Conservation (phyloP, 1,284 basidiomycete species). For the Ceratobasidium sp. region DNA sequence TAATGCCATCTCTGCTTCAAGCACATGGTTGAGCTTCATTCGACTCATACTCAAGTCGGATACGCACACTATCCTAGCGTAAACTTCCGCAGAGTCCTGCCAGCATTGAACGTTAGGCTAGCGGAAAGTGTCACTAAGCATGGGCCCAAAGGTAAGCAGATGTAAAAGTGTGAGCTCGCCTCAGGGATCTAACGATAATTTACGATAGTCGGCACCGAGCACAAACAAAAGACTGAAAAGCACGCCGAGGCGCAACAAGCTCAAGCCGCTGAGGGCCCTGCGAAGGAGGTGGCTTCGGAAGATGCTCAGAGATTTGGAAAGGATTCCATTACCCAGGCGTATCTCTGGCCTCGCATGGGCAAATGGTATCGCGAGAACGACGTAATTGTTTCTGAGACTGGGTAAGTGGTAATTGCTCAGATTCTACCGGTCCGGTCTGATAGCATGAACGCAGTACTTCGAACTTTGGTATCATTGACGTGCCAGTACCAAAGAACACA, state of each 20-base stretch:
- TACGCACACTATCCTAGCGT: slow-evolving; percentile 51
- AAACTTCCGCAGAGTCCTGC: slow-evolving; percentile 54
- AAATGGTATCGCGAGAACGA: slow-evolving; percentile 80
- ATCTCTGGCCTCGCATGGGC: slow-evolving; percentile 86
- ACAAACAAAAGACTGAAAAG: slow-evolving; percentile 32
- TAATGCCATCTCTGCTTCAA: slow-evolving; percentile 35
- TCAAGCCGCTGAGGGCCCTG: slow-evolving; percentile 10
- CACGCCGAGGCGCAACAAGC: slow-evolving; percentile 42
- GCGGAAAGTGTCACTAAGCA: slow-evolving; percentile 44
- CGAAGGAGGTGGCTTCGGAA: slow-evolving; percentile 42
- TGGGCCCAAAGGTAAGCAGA: slow-evolving; percentile 41
- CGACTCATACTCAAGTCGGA: slow-evolving; percentile 71
- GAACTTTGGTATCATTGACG: slow-evolving; percentile 77
- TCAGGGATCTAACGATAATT: neutral
- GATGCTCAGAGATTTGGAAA: slow-evolving; percentile 44
- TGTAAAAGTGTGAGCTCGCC: slow-evolving; percentile 3
- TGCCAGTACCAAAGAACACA: slow-evolving; percentile 72
- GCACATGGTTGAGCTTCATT: slow-evolving; percentile 73
- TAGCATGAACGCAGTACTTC: slow-evolving; percentile 52
- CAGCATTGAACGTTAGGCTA: slow-evolving; percentile 50
- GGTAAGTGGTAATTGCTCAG: slow-evolving; percentile 50
- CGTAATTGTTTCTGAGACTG: slow-evolving; percentile 83
- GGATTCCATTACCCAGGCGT: slow-evolving; percentile 68
- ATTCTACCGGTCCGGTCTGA: neutral
- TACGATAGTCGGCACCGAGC: slow-evolving; percentile 44